Conservation (phyloP, 1,139 yeast genomes). For the Tardiomyces blankii region DNA sequence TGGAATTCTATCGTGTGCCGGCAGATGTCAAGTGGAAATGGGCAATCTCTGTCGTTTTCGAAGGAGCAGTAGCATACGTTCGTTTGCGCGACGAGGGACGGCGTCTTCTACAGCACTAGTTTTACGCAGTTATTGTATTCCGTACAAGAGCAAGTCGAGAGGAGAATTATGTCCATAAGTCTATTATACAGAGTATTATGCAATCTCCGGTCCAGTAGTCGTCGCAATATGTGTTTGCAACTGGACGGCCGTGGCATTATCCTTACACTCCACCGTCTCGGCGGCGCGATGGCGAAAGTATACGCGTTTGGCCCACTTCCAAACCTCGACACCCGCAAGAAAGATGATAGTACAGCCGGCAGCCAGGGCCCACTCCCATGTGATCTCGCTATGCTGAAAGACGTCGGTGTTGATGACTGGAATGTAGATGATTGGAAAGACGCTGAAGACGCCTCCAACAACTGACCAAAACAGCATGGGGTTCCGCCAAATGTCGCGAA, state of each 20-base stretch:
- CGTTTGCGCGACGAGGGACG: slow-evolving; percentile 7
- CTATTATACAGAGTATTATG: too few species aligned
- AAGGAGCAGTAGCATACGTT: slow-evolving; percentile 24
- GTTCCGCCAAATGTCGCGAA: slow-evolving; percentile 60
- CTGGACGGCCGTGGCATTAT: too few species aligned
- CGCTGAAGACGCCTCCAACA: slow-evolving; percentile 54
- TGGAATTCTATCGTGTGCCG: slow-evolving; percentile 24
- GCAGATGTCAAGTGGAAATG: slow-evolving; percentile 15
- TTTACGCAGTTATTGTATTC: too few species aligned
- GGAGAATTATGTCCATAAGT: too few species aligned
- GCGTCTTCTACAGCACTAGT: not conserved
- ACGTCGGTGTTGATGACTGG: slow-evolving; percentile 78
- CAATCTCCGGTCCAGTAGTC: too few species aligned
- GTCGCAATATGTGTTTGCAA: too few species aligned
- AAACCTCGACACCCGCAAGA: slow-evolving; percentile 49
- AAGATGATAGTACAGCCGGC: slow-evolving; percentile 53
- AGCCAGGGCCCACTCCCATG: slow-evolving; percentile 79
- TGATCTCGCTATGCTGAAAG: slow-evolving; percentile 62
- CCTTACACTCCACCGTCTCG: too few species aligned
- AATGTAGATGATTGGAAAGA: slow-evolving; percentile 77
- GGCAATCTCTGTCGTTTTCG: slow-evolving; percentile 18
- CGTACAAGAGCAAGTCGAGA: too few species aligned
- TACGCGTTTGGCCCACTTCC: slow-evolving; percentile 57
- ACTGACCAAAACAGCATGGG: slow-evolving; percentile 80
- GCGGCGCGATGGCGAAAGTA: slow-evolving; percentile 21